Conservation (phyloP, 305 asterid genomes). For the Nicotiana rustica region DNA sequence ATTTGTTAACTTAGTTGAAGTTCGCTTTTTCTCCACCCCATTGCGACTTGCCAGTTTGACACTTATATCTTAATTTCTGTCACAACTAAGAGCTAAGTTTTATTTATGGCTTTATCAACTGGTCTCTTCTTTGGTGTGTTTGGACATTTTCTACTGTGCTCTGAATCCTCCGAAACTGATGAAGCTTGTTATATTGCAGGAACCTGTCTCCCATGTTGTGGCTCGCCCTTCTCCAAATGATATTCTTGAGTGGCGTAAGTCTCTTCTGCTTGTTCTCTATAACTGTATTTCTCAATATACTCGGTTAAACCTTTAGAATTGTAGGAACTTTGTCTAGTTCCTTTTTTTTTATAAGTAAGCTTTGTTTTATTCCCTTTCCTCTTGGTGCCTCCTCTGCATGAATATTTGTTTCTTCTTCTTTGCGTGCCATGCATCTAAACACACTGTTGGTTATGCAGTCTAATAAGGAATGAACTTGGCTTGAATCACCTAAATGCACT, state of each 20-base stretch:
- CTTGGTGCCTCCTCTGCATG: constrained; percentile 32
- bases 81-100: not conserved
- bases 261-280: constrained; percentile 33
- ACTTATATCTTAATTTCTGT: not conserved
- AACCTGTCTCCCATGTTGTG: constrained; percentile 95
- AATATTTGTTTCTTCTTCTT: not conserved
- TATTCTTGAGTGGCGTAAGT: constrained; percentile 99
- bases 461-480: not conserved
- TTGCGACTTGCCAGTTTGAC: not conserved
- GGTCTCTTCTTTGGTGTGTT: not conserved
- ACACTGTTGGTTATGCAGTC: not conserved
- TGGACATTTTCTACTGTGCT: constrained; percentile 9
- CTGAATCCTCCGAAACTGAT: not conserved
- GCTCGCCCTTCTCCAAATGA: constrained; percentile 93
- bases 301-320: not conserved
- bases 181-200: constrained; percentile 48
- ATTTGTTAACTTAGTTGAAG: not conserved
- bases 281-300: not conserved
- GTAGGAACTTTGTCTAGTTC: constrained; percentile 10
- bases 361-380: not conserved
- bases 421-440: not conserved
- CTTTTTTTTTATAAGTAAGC: not conserved
- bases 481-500: not conserved
- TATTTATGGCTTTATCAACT: not conserved
- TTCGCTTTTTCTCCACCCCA: not conserved